These are phyloP conservation scores for Xanthoparmelia taractica DNA, from an alignment of 495 filamentous ascomycete species.

Conservation along the genomic window DNA sequence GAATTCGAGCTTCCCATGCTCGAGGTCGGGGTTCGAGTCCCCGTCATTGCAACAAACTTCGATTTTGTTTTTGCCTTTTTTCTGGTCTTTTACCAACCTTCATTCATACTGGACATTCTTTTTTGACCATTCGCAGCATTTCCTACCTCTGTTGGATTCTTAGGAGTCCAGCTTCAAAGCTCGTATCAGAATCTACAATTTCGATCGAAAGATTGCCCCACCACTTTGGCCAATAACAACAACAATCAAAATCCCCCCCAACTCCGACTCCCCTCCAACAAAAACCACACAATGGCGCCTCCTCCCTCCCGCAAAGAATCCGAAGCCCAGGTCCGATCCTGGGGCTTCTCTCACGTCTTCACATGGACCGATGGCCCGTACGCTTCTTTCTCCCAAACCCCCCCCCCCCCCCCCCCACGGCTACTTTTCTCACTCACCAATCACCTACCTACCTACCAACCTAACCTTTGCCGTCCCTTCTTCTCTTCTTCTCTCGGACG, in stretches of 20 bases:
- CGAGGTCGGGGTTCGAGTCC: constrained; percentile 31
- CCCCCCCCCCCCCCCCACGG: neutral
- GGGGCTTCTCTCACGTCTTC: constrained; percentile 71
- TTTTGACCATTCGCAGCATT: no score
- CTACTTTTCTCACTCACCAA: no score
- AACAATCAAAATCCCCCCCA: neutral
- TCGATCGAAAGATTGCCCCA: neutral
- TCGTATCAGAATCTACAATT: no score
- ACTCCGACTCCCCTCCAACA: neutral
- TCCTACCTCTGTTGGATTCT: no score
- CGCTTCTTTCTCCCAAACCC: constrained; percentile 10
- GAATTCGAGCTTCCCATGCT: constrained; percentile 32
- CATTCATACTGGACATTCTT: no score
- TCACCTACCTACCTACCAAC: no score
- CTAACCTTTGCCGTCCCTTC: constrained; percentile 2
- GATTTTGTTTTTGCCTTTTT: neutral
- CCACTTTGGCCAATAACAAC: no score
- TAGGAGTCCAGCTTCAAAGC: no score
- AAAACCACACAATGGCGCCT: neutral
- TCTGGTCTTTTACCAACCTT: no score
- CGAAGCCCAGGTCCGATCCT: constrained; percentile 60
- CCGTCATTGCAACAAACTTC: constrained; percentile 20
- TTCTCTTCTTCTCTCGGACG: neutral
- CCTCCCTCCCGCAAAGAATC: constrained; percentile 38
- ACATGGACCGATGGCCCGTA: constrained; percentile 76